phyloP scores from a whole-genome alignment of 345 rosid species.

The Clarkia xantiana region DNA sequence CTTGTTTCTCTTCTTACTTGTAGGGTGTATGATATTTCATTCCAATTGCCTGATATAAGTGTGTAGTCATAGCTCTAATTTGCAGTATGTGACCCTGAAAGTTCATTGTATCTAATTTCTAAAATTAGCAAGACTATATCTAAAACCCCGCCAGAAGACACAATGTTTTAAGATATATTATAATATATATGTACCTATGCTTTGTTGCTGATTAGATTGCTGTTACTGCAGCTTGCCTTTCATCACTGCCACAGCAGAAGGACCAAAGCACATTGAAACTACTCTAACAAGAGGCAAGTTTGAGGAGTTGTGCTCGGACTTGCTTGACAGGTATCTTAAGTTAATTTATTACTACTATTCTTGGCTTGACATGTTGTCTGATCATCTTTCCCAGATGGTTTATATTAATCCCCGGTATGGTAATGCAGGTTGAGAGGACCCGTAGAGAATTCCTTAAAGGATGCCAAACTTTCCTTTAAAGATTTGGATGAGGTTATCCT shows the following conservation, averaged over 20 bases:
- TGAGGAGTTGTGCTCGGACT: constrained; percentile 43
- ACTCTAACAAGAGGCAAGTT: constrained; percentile 43
- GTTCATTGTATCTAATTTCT: too few species aligned
- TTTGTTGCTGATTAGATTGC: background rate
- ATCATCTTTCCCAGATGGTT: too few species aligned
- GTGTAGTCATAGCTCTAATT: too few species aligned
- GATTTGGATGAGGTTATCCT: constrained; percentile 93
- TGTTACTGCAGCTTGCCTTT: constrained; percentile 62
- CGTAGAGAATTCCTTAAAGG: constrained; percentile 71
- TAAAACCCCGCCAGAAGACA: background rate
- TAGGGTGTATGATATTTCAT: too few species aligned
- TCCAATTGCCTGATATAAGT: too few species aligned
- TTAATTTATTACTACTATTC: too few species aligned
- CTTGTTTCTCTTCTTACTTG: too few species aligned
- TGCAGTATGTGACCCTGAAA: too few species aligned
- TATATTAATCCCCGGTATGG: too few species aligned
- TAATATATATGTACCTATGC: background rate
- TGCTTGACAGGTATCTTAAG: constrained; percentile 37
- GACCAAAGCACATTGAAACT: constrained; percentile 42
- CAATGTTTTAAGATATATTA: background rate
- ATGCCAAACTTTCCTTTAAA: constrained; percentile 73
- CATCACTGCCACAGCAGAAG: constrained; percentile 92
- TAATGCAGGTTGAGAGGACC: constrained; percentile 61
- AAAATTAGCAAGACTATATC: too few species aligned
- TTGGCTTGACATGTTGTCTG: too few species aligned